phyloP scores from a whole-genome alignment of 176 grass and related monocot species.

The Phoenix roebelenii region DNA sequence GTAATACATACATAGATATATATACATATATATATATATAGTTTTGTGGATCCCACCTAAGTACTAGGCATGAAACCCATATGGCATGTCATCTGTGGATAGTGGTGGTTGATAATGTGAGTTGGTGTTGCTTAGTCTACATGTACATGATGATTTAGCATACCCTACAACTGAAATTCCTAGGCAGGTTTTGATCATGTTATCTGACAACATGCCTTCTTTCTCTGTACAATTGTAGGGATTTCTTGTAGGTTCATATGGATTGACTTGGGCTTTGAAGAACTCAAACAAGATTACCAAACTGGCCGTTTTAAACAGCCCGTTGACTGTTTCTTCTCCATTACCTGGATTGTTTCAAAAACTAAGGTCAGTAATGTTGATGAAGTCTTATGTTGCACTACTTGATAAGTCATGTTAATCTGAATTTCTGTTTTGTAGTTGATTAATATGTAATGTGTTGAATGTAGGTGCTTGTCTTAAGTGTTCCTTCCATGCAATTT shows the following conservation, averaged over 20 bases:
- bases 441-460: no score
- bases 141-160: no score
- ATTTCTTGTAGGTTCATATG: slow-evolving; percentile 93
- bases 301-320: slow-evolving; percentile 83
- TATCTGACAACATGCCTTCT: background rate
- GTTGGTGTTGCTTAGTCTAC: no score
- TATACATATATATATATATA: background rate
- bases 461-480: no score
- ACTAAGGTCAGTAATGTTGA: slow-evolving; percentile 35
- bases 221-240: slow-evolving; percentile 42
- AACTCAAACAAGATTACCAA: slow-evolving; percentile 72
- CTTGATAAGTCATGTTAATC: no score
- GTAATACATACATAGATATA: no score
- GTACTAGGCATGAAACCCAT: background rate
- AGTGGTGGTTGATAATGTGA: no score
- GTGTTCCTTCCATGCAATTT: no score
- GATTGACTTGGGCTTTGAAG: slow-evolving; percentile 87
- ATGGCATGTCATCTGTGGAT: no score
- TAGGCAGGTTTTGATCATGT: background rate
- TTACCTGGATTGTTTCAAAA: slow-evolving; percentile 84
- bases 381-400: no score
- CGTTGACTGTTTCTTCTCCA: slow-evolving; percentile 70
- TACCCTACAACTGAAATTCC: no score
- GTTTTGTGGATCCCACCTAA: background rate
- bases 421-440: no score